phyloP scores from a whole-genome alignment of 352 stramenopile species.

The Globisporangium carolinianum region DNA sequence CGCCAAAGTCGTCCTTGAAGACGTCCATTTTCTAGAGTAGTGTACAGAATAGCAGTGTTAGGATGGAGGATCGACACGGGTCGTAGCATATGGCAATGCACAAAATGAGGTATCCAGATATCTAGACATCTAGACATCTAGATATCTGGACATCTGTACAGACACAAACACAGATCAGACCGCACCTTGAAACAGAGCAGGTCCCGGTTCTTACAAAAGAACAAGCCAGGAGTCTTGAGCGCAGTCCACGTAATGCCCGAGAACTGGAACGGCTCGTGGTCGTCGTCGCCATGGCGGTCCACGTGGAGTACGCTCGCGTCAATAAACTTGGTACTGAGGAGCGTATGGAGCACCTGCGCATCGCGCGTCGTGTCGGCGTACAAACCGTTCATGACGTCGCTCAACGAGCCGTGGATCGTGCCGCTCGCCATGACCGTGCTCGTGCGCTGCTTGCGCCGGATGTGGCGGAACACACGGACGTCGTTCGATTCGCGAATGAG shows the following conservation, averaged over 20 bases:
- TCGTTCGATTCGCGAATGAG: conserved; percentile 52
- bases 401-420: conserved; percentile 51
- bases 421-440: conserved; percentile 52
- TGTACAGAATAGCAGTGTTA: conserved; percentile 1
- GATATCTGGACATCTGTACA: too few species aligned
- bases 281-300: conserved; percentile 41
- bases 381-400: conserved; percentile 69
- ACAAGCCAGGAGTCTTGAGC: conserved; percentile 42
- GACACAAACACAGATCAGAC: too few species aligned
- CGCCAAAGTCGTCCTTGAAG: conserved; percentile 45
- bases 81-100: not conserved
- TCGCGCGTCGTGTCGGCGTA: conserved; percentile 74
- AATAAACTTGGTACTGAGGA: conserved; percentile 48
- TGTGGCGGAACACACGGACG: conserved; percentile 51
- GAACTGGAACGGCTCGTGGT: conserved; percentile 62
- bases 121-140: too few species aligned
- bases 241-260: conserved; percentile 67
- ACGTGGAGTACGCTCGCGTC: conserved; percentile 63
- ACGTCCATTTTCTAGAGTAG: conserved; percentile 50
- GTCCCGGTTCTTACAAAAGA: conserved; percentile 57
- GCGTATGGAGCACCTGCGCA: conserved; percentile 46
- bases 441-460: conserved; percentile 31
- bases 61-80: not conserved
- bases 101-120: not conserved
- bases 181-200: conserved; percentile 66